Evolutionary conservation across 1,284 basidiomycete species (phyloP), one percentile per base, ranked within the genome.

Genomic region (Binderoboletus segoi): DNA sequence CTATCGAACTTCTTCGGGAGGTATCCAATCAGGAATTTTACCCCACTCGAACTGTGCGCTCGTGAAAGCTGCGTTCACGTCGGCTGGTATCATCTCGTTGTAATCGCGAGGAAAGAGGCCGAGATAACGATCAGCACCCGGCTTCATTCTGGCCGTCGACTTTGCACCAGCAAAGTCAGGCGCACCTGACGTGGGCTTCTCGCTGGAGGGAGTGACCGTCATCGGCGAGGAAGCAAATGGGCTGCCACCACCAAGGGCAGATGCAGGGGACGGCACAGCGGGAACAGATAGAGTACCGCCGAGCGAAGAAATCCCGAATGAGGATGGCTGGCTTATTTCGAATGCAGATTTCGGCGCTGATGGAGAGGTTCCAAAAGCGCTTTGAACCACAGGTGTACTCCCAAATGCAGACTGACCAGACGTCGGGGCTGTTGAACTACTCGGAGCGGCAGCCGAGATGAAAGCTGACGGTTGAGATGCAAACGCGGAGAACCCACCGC

Each of bases 11-110:
- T 86, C 84, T 57, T 88, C 64, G 3, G 93, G 93, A 37, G 93
- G 93, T 47, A 90, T 79, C 76, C 85, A 84, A 48, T 91, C 83
- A 0, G 93, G 93, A 23, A 95, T 82, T 57, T 82, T 80, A 12
- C 85, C 88, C 82, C 86, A 85, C 62, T 83, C 83, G 65, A 93
- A 94, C 71, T 70, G 81, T 49, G 77, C 74, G 13, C 74, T 77
- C 65, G 76, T 71, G 67, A 92, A 94, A 40, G 86, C 84, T 16
- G 81, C 80, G 61, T 82, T 68, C 46, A 80, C 83, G 24, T 71
- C 72, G 40, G 78, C 73, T 8, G 83, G 86, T 54, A 88, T 63
- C 24, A 82, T 69, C 46, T 79, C 72, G 48, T 75, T 61, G 68
- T 89, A 90, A 62, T 85, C 79, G n/a, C 64, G 63, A 10, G 87